Percentiles rank a stretch among this genome's conserved stretches.
These are phyloP conservation scores for Diutina neorugosa DNA, from an alignment of 1,139 yeast species.

Conservation along the genomic window DNA sequence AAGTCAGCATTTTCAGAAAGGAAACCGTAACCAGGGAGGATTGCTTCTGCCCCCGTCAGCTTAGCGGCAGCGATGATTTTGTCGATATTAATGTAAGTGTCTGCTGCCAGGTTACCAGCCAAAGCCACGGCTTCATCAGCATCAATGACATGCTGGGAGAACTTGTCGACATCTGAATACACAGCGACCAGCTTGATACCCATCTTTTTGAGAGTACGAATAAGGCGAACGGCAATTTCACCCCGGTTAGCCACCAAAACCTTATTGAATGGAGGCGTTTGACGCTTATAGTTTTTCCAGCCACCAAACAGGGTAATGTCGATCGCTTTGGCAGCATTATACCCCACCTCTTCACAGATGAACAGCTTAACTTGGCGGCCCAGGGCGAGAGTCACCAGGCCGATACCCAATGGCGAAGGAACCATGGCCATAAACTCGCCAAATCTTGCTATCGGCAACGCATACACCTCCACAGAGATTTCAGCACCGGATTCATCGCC, in stretches of 20 bases:
- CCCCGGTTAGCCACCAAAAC: conserved; percentile 96
- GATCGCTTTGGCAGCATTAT: conserved; percentile 51
- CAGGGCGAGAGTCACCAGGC: conserved; percentile 67
- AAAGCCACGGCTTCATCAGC: conserved; percentile 79
- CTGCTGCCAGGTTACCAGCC: conserved; percentile 75
- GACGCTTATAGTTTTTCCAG: conserved; percentile 63
- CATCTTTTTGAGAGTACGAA: conserved; percentile 72
- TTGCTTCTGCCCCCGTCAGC: conserved; percentile 75
- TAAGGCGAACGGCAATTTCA: conserved; percentile 91
- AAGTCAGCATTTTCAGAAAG: conserved; percentile 93
- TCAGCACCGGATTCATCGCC: conserved; percentile 33
- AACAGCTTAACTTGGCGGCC: conserved; percentile 88
- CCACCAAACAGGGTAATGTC: conserved; percentile 84
- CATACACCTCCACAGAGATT: conserved; percentile 70
- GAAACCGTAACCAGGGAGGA: conserved; percentile 96
- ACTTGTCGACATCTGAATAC: conserved; percentile 82
- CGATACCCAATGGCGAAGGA: conserved; percentile 92
- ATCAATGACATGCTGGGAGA: conserved; percentile 69
- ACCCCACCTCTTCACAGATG: conserved; percentile 85
- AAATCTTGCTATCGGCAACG: conserved; percentile 63
- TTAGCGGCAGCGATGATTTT: conserved; percentile 81
- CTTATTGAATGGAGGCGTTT: conserved; percentile 50
- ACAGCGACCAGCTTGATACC: conserved; percentile 75
- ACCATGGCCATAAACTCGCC: conserved; percentile 80
- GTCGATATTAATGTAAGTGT: conserved; percentile 76